Conservation (phyloP, 2,329 filamentous ascomycete species). For the Trichocomaceae sp. region DNA sequence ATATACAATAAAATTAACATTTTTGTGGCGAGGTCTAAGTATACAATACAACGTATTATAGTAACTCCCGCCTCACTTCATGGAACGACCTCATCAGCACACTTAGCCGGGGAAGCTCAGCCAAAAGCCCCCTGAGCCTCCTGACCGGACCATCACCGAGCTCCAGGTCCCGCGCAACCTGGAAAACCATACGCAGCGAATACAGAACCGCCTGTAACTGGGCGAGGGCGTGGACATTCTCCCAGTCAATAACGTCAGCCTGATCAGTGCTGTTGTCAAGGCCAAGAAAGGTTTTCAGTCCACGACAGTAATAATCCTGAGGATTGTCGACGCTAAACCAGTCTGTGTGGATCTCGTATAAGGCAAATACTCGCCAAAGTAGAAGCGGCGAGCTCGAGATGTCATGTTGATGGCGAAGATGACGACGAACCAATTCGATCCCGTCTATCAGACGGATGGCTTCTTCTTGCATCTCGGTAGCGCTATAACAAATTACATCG, state of each 20-base stretch:
- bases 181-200: slow-evolving; percentile 54
- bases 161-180: slow-evolving; percentile 39
- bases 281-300: slow-evolving; percentile 25
- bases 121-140: slow-evolving; percentile 19
- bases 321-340: background rate
- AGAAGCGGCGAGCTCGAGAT: slow-evolving; percentile 10
- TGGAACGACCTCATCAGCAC: slow-evolving; percentile 23
- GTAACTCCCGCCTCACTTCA: slow-evolving; percentile 16
- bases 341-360: slow-evolving; percentile 26
- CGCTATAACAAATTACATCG: slow-evolving; percentile 20
- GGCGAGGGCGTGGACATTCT: slow-evolving; percentile 54
- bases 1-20: background rate
- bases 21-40: background rate
- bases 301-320: slow-evolving; percentile 10
- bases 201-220: slow-evolving; percentile 57
- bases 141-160: slow-evolving; percentile 19
- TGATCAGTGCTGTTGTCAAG: slow-evolving; percentile 17
- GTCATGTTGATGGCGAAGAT: background rate
- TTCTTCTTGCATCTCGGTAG: slow-evolving; percentile 19
- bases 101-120: slow-evolving; percentile 24
- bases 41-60: background rate
- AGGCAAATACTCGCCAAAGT: slow-evolving; percentile 32
- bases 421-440: slow-evolving; percentile 14
- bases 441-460: slow-evolving; percentile 16
- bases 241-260: slow-evolving; percentile 46